phyloP scores from a whole-genome alignment of 176 grass and related monocot species.

The Avena sativa region DNA sequence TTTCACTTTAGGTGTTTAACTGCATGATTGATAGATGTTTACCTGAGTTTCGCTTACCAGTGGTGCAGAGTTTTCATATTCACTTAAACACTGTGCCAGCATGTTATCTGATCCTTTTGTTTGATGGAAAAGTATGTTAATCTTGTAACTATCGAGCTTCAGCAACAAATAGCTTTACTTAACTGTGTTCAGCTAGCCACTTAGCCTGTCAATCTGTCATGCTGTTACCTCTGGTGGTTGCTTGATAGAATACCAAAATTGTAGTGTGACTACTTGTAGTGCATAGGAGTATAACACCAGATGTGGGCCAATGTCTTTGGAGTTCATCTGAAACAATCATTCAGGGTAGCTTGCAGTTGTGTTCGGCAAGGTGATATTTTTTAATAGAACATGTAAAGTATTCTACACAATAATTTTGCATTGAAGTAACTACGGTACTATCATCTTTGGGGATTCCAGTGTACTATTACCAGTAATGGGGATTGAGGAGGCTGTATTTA shows the following conservation, averaged over 20 bases:
- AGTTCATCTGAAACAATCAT: neutral
- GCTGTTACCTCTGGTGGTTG: neutral
- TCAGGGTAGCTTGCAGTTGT: neutral
- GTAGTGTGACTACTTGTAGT: neutral
- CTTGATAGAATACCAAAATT: neutral
- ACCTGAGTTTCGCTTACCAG: neutral
- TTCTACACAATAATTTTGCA: neutral
- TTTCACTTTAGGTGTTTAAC: neutral
- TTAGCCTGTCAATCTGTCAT: neutral
- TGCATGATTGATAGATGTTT: neutral
- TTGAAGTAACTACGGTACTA: neutral
- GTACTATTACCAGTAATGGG: conserved; percentile 45
- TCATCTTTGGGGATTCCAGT: conserved; percentile 33
- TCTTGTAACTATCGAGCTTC: neutral
- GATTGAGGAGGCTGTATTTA: conserved; percentile 40
- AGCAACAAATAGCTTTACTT: neutral
- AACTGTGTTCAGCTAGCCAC: neutral
- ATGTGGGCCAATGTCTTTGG: neutral
- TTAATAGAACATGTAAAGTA: neutral
- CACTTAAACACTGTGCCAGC: neutral
- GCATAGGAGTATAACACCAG: neutral
- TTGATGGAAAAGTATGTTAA: neutral
- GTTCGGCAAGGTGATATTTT: neutral
- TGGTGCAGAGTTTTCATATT: neutral
- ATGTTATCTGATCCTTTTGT: neutral